phyloP scores from a whole-genome alignment of 495 filamentous ascomycete species.

The Penicillium waksmanii region DNA sequence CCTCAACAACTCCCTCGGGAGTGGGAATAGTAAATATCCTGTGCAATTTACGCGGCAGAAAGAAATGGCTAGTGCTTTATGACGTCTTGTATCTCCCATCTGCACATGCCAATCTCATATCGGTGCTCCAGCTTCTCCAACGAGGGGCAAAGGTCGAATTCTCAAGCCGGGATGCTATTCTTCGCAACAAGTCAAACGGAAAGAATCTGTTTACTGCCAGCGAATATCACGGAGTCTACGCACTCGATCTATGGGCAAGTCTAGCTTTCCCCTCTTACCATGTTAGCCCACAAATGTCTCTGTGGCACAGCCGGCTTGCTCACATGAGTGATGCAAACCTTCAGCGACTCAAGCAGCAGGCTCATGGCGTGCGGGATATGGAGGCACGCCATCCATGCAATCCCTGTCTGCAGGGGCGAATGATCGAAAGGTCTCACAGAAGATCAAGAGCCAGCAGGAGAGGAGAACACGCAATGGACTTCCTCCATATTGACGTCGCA shows the following conservation, averaged over 20 bases:
- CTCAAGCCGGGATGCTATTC: constrained; percentile 7
- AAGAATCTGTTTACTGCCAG: constrained; percentile 21
- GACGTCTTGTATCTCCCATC: constrained; percentile 17
- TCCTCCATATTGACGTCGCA: constrained; percentile 27
- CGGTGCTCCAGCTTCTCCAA: constrained; percentile 19
- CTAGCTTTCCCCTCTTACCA: constrained; percentile 22
- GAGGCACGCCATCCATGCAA: constrained; percentile 20
- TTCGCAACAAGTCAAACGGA: constrained; percentile 18
- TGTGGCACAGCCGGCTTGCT: constrained; percentile 22
- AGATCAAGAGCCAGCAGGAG: constrained; percentile 7
- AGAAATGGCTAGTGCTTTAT: constrained; percentile 19
- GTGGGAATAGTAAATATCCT: constrained; percentile 13
- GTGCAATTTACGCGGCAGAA: constrained; percentile 19
- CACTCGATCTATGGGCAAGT: constrained; percentile 18
- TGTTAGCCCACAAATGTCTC: constrained; percentile 19
- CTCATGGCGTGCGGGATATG: constrained; percentile 14
- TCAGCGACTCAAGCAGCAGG: constrained; percentile 16
- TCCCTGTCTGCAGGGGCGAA: constrained; percentile 20
- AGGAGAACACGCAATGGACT: constrained; percentile 28
- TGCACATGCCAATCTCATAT: constrained; percentile 18
- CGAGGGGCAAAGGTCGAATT: constrained; percentile 21
- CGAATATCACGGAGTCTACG: constrained; percentile 19
- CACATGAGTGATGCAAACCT: constrained; percentile 15
- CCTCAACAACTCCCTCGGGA: constrained; percentile 14
- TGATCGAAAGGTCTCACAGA: constrained; percentile 22